These are phyloP conservation scores for Yarrowia osloensis DNA, from an alignment of 805 yeast genomes.

Conservation along the genomic window DNA sequence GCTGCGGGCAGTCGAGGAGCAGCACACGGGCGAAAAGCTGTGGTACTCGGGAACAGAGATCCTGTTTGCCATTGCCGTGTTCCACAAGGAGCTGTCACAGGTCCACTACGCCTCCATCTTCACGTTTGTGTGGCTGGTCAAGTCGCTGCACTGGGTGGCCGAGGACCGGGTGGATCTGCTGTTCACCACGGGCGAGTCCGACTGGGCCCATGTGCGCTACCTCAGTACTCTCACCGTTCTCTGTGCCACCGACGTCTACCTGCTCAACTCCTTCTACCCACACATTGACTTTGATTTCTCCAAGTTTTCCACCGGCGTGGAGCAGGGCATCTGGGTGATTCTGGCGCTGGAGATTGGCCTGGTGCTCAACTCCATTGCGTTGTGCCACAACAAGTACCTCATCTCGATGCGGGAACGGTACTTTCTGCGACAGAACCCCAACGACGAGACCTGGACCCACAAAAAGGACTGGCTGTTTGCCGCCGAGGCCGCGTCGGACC, in stretches of 20 bases:
- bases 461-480: constrained; percentile 61
- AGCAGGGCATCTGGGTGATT: constrained; percentile 51
- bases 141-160: constrained; percentile 62
- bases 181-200: constrained; percentile 49
- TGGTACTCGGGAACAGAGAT: constrained; percentile 64
- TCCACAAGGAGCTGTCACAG: constrained; percentile 50
- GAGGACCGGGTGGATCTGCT: constrained; percentile 54
- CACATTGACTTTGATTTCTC: constrained; percentile 49
- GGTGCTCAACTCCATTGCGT: constrained; percentile 55
- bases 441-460: constrained; percentile 73
- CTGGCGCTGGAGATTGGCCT: constrained; percentile 79
- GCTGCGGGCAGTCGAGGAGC: constrained; percentile 70
- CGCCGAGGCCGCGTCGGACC: constrained; percentile 54
- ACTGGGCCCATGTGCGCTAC: constrained; percentile 46
- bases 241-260: constrained; percentile 51
- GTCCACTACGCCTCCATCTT: constrained; percentile 26
- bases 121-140: constrained; percentile 28
- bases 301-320: constrained; percentile 46
- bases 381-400: constrained; percentile 49
- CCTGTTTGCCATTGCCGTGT: constrained; percentile 58
- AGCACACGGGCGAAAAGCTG: constrained; percentile 67
- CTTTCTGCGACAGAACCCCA: constrained; percentile 50
- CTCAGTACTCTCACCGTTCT: constrained; percentile 51
- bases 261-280: constrained; percentile 37
- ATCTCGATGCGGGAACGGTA: constrained; percentile 60